phyloP scores from a whole-genome alignment of 2,329 filamentous ascomycete genomes.

The Curvularia hawaiiensis region DNA sequence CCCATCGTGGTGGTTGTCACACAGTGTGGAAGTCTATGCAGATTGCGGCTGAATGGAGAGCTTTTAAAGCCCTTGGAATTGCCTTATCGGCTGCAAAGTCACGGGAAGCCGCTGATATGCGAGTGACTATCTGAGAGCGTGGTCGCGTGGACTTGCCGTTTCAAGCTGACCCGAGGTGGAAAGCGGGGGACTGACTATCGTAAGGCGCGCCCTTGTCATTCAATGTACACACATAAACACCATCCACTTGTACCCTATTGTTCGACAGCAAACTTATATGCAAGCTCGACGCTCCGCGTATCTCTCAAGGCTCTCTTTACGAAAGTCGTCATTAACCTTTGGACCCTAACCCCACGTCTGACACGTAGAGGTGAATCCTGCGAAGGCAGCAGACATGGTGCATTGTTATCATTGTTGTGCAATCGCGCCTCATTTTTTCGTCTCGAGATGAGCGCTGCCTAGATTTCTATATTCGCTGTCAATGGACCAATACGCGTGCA shows the following conservation, averaged over 20 bases:
- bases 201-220: background rate
- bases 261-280: background rate
- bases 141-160: constrained; percentile 15
- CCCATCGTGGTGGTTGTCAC: constrained; percentile 48
- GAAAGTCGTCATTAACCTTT: background rate
- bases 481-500: constrained; percentile 11
- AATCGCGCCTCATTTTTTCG: constrained; percentile 2
- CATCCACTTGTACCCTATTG: background rate
- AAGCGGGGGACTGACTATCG: constrained; percentile 13
- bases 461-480: background rate
- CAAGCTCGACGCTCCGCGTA: background rate
- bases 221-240: background rate
- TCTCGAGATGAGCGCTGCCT: background rate
- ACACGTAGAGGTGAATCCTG: background rate
- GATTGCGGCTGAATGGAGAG: constrained; percentile 1
- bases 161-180: constrained; percentile 10
- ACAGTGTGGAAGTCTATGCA: background rate
- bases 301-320: background rate
- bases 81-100: constrained; percentile 21
- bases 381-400: background rate
- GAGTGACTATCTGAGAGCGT: constrained; percentile 11
- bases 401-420: constrained; percentile 6
- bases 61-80: constrained; percentile 4
- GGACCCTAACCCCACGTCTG: background rate
- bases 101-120: constrained; percentile 16